Evolutionary conservation across 495 filamentous ascomycete genomes (phyloP), one percentile per base, ranked within the genome.

Genomic region (Talaromyces wortmannii): DNA sequence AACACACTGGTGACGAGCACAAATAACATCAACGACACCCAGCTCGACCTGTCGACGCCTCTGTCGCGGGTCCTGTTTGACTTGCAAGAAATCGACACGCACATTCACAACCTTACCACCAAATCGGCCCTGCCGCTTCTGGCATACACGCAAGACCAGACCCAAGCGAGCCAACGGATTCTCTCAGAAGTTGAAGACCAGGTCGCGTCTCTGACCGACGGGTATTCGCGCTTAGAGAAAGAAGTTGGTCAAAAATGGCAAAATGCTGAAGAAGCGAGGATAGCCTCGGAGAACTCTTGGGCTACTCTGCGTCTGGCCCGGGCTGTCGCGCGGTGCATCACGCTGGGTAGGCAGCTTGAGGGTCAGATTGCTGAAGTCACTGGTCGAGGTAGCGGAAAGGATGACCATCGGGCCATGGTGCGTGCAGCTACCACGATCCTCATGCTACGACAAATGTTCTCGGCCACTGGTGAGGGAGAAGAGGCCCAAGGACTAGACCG

Each of bases 61-160:
- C 81, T 97, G 36, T 96, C 92, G 3, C 83, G 90, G 48, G 94
- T 97, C 11, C 81, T 97, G 15, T 99, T 99, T 70, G 94, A 99
- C 70, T 82, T 95, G 13, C 94, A 99, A 67, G 94, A 97, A 68
- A 86, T 99, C 57, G 92, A 97, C 70, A 95, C 91, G 1, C 90
- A 96, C 64, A 96, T 97, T 58, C 87, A 97, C 70, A 78, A 79
- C 15, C 80, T 99, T 23, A 95, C 92, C 45, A 94, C 89, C 48
- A 83, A 85, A 60, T 87, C 88, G 48, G 89, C 95, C 12, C 75
- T 92, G 6, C 88, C 91, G 0, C 76, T 97, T n/a, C 80, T 97
- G 29, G 75, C 83, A 15, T 80, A 95, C 70, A 94, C 90, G 29
- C 77, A 82, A 56, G 74, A 78, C 48, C 87, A 92, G 59, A 83